Evolutionary conservation across 208 protist genomes (phyloP).

Genomic region (Angomonas deanei): DNA sequence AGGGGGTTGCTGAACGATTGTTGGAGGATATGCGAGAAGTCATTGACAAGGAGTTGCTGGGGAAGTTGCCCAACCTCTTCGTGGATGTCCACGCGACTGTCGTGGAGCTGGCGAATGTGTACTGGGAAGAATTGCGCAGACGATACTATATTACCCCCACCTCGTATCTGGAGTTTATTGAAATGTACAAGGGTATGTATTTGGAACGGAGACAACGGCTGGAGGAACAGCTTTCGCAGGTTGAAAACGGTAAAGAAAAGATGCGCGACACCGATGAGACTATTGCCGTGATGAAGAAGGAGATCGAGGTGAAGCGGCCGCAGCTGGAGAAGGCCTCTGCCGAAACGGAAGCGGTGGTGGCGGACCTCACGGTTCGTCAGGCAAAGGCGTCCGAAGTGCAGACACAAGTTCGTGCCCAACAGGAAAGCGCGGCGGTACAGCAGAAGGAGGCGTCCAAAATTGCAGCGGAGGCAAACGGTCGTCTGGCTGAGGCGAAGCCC

Average conservation of each 20-base stretch:
- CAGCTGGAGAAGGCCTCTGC: constrained; percentile 84
- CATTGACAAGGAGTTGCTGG: constrained; percentile 43
- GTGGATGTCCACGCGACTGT: constrained; percentile 86
- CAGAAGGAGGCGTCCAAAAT: constrained; percentile 83
- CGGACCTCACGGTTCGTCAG: constrained; percentile 84
- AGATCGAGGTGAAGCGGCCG: constrained; percentile 90
- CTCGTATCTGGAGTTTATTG: constrained; percentile 95
- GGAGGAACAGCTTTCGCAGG: constrained; percentile 82
- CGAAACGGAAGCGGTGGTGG: constrained; percentile 87
- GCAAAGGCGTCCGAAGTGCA: constrained; percentile 84
- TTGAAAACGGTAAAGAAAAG: constrained; percentile 87
- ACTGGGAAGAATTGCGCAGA: constrained; percentile 90
- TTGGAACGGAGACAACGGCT: constrained; percentile 71
- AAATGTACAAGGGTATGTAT: constrained; percentile 89
- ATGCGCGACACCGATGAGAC: constrained; percentile 91
- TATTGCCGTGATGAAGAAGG: constrained; percentile 89
- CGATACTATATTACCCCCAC: constrained; percentile 95
- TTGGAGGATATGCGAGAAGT: constrained; percentile 50
- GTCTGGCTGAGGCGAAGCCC: constrained; percentile 93
- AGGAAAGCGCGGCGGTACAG: constrained; percentile 84
- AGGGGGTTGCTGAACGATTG: constrained; percentile 79
- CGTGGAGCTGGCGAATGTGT: constrained; percentile 60
- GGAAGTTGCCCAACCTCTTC: constrained; percentile 70
- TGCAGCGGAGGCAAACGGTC: constrained; percentile 82
- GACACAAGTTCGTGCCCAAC: constrained; percentile 84